Conservation (phyloP, 805 yeast species). For the Tetrapisispora arboricola region DNA sequence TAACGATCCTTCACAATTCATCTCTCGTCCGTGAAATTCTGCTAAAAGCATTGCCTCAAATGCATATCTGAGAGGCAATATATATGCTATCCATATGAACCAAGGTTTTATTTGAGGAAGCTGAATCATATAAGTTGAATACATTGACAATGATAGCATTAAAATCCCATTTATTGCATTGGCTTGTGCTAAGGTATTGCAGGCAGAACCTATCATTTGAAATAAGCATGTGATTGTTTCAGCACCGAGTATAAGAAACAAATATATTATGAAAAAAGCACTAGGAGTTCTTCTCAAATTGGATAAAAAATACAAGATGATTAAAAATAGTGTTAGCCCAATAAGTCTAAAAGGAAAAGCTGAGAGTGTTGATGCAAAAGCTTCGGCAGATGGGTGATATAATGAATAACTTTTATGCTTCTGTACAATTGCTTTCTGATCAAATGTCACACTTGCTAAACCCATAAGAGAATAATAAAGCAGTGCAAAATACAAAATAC, state of each 20-base stretch:
- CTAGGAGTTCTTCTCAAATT: conserved; percentile 42
- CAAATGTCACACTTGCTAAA: conserved; percentile 40
- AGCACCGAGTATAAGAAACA: conserved; percentile 29
- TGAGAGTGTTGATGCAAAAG: conserved; percentile 50
- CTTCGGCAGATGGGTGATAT: conserved; percentile 71
- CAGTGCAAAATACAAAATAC: conserved; percentile 49
- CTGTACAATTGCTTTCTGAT: conserved; percentile 48
- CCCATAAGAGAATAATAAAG: conserved; percentile 44
- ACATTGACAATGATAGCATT: conserved; percentile 40
- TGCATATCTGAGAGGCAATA: conserved; percentile 44
- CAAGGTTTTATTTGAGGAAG: conserved; percentile 50
- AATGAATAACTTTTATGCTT: conserved; percentile 66
- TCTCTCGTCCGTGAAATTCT: conserved; percentile 19
- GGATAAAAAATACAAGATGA: conserved; percentile 50
- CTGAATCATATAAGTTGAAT: conserved; percentile 55
- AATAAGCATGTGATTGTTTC: conserved; percentile 33
- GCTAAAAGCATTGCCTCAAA: conserved; percentile 42
- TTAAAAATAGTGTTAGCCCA: conserved; percentile 35
- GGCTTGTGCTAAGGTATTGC: conserved; percentile 42
- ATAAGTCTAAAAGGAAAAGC: conserved; percentile 54
- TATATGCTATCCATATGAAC: conserved; percentile 53
- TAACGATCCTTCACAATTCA: conserved; percentile 25
- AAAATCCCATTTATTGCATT: conserved; percentile 46
- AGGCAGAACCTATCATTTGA: conserved; percentile 41
- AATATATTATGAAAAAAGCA: conserved; percentile 41